Conservation (phyloP, 2,329 filamentous ascomycete genomes). For the Intubia oerlemansii region DNA sequence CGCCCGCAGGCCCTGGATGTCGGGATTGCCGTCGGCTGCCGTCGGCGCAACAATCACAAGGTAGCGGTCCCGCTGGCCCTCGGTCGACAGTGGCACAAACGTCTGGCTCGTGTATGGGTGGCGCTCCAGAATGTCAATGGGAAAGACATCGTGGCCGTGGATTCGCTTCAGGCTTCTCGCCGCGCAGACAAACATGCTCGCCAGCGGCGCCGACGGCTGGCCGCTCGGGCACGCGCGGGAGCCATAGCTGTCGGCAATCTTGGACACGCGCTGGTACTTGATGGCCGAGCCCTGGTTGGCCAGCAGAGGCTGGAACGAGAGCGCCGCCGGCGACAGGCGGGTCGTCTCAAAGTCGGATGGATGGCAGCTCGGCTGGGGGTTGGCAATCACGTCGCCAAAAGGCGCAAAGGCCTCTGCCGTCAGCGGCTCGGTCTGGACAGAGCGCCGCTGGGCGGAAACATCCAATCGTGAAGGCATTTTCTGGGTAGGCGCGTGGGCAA, state of each 20-base stretch:
- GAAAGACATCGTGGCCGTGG: constrained; percentile 23
- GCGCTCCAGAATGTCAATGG: constrained; percentile 58
- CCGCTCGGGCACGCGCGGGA: constrained; percentile 31
- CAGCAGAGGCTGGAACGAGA: constrained; percentile 24
- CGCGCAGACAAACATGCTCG: constrained; percentile 81
- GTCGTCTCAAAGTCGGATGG: constrained; percentile 14
- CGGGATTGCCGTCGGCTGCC: constrained; percentile 34
- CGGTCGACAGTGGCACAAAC: constrained; percentile 54
- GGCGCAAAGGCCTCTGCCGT: constrained; percentile 46
- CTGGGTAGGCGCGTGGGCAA: neutral
- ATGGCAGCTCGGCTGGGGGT: constrained; percentile 38
- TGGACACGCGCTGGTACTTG: constrained; percentile 68
- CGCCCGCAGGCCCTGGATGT: constrained; percentile 46
- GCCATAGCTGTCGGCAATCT: constrained; percentile 48
- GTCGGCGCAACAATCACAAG: constrained; percentile 77
- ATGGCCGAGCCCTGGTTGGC: constrained; percentile 78
- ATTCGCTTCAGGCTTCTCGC: constrained; percentile 23
- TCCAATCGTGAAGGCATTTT: constrained; percentile 12
- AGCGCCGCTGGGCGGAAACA: constrained; percentile 23
- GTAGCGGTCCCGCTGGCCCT: constrained; percentile 28
- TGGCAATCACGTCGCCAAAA: constrained; percentile 69
- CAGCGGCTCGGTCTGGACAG: constrained; percentile 41
- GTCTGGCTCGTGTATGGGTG: constrained; percentile 92
- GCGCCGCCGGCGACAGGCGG: neutral
- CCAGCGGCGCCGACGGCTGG: constrained; percentile 33